Evolutionary conservation across 1,284 basidiomycete species (phyloP), one percentile per base, ranked within the genome.

Genomic region (Fomes fomentarius): DNA sequence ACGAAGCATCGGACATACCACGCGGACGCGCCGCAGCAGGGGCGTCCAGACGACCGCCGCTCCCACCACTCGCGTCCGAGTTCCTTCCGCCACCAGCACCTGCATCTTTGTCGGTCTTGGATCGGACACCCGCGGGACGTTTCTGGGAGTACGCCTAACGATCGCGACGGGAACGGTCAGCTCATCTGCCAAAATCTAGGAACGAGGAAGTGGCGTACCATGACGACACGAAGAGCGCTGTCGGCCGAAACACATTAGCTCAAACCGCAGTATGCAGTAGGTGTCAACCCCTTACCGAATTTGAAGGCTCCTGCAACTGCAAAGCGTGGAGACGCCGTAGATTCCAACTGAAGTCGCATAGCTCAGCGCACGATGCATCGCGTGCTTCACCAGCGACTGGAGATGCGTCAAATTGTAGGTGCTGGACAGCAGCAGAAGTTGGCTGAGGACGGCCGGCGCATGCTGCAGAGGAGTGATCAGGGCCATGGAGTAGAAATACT

Each of bases 301-400:
- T 67, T 96, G 93, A 49, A 98, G 75, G 64, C 89, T 91, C 61
- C 92, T 84, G 70, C 91, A 92, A 63, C 86, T 91, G 67, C 94
- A 95, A 9, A 97, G 76, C 1, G 94, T 94, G 5, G 95, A 94
- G 6, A 96, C 93, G 69, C 96, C 94, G 69, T 96, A 96, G 24
- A 97, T 89, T 37, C 91, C 92, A 9, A 96, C 91, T 12, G 91
- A 92, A 8, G 89, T 92, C 8, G 85, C 82, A 59, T 91, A 91
- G 37, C 89, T 91, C 22, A 98, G 73, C 15, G 90, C 84, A 30
- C 87, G 83, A 67, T 98, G 96, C 83, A 98, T 91, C 1, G 94
- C 93, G 70, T 98, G 95, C 60, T 90, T 89, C 12, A 94, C 92
- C 28, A 96, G 79, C 10, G 76, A 77, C 58, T 87, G 83, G 19